Evolutionary conservation across 2,329 filamentous ascomycete genomes (phyloP).

Genomic region (Aspergillus neoniger): DNA sequence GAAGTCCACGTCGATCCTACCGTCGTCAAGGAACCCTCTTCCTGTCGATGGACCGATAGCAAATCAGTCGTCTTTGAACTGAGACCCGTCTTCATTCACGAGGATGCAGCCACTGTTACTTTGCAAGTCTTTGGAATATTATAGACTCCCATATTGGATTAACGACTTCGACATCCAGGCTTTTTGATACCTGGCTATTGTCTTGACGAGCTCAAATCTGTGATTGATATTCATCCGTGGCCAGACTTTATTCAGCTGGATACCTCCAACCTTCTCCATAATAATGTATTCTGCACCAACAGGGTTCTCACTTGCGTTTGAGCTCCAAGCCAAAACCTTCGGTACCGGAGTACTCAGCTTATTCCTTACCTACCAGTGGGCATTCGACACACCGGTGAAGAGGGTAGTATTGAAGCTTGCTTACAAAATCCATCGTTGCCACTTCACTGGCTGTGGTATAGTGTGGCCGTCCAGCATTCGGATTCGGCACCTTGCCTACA

Average conservation of each 20-base stretch:
- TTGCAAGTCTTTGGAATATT: constrained; percentile 33
- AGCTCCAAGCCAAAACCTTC: constrained; percentile 18
- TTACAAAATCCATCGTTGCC: constrained; percentile 26
- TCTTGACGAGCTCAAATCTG: constrained; percentile 28
- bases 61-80: constrained; percentile 29
- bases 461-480: constrained; percentile 20
- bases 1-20: constrained; percentile 23
- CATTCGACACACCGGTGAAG: too few species aligned
- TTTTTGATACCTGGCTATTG: constrained; percentile 34
- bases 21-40: constrained; percentile 35
- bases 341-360: constrained; percentile 17
- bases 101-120: constrained; percentile 11
- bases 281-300: constrained; percentile 17
- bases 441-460: constrained; percentile 25
- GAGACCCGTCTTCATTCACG: constrained; percentile 25
- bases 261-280: constrained; percentile 27
- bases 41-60: constrained; percentile 41
- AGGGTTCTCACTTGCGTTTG: constrained; percentile 1
- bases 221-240: constrained; percentile 27
- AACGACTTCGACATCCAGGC: constrained; percentile 35
- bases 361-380: constrained; percentile 15
- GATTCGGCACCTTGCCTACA: constrained; percentile 25
- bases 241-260: constrained; percentile 35
- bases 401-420: not conserved
- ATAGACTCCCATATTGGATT: constrained; percentile 27